These are phyloP conservation scores for Boletus calvinii DNA, from an alignment of 1,284 basidiomycete genomes.

Conservation along the genomic window DNA sequence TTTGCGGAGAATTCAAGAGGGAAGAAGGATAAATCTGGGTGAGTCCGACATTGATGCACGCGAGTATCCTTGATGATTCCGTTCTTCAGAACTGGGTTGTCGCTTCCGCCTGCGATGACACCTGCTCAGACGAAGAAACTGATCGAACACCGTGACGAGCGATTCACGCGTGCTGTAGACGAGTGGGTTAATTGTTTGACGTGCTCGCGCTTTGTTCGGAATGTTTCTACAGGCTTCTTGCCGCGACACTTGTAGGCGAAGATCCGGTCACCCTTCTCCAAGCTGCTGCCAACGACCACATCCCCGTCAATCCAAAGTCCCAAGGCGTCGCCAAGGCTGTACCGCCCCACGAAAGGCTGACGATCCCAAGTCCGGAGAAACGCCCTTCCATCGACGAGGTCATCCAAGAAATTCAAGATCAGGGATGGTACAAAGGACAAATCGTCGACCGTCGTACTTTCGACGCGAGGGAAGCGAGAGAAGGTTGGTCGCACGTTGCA, in stretches of 20 bases:
- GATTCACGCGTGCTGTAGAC: constrained; percentile 67
- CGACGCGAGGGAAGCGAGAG: constrained; percentile 49
- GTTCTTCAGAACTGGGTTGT: constrained; percentile 39
- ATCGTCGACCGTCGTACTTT: constrained; percentile 59
- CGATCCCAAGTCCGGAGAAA: constrained; percentile 48
- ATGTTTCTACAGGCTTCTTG: constrained; percentile 51
- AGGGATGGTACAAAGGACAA: constrained; percentile 69
- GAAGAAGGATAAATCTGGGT: constrained; percentile 36
- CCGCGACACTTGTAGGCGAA: constrained; percentile 50
- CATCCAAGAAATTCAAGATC: constrained; percentile 54
- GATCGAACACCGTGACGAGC: constrained; percentile 68
- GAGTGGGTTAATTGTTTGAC: constrained; percentile 48
- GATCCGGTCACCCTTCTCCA: constrained; percentile 65
- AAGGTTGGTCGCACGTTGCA: constrained; percentile 39
- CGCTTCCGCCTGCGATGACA: constrained; percentile 50
- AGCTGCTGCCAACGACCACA: constrained; percentile 64
- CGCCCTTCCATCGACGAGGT: constrained; percentile 60
- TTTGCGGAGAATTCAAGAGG: constrained; percentile 61
- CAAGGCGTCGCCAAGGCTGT: constrained; percentile 3
- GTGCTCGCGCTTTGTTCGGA: not conserved
- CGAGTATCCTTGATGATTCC: constrained; percentile 1
- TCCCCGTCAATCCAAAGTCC: constrained; percentile 62
- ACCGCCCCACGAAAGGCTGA: constrained; percentile 5
- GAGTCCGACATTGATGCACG: constrained; percentile 1
- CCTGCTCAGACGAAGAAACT: constrained; percentile 66